These are phyloP conservation scores for Stipa capillata DNA, from an alignment of 176 grass and related monocot genomes.

Conservation along the genomic window DNA sequence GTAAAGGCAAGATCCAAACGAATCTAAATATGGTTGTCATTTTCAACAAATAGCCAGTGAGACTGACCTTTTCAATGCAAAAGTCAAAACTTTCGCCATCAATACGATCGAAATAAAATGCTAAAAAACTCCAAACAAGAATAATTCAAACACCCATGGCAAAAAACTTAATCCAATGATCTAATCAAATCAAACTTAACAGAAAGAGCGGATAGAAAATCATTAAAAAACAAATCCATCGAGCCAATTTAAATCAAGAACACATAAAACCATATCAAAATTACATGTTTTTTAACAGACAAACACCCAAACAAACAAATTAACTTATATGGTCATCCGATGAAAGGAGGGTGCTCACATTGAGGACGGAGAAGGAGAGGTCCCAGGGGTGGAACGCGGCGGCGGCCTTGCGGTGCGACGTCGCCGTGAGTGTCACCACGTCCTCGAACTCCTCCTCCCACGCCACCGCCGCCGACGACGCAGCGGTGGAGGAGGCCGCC, in stretches of 20 bases:
- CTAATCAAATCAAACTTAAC: neutral
- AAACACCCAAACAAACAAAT: neutral
- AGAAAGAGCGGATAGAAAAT: neutral
- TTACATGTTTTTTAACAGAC: neutral
- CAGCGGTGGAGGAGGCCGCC: slow-evolving; percentile 5
- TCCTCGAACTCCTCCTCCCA: slow-evolving; percentile 92
- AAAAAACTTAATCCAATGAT: neutral
- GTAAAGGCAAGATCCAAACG: neutral
- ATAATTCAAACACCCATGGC: neutral
- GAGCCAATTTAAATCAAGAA: neutral
- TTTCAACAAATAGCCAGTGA: slow-evolving; percentile 25
- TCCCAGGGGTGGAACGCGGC: slow-evolving; percentile 73
- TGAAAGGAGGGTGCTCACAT: slow-evolving; percentile 41
- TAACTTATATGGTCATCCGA: neutral
- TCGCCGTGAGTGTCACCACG: slow-evolving; percentile 41
- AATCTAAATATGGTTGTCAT: slow-evolving; percentile 15
- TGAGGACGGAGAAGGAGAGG: slow-evolving; percentile 62
- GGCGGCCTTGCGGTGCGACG: slow-evolving; percentile 54
- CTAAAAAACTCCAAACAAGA: slow-evolving; percentile 1
- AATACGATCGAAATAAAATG: slow-evolving; percentile 10
- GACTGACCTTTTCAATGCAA: slow-evolving; percentile 27
- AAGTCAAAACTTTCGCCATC: slow-evolving; percentile 48
- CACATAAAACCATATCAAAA: neutral
- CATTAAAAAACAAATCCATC: slow-evolving; percentile 13
- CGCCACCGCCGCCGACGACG: slow-evolving; percentile 19